A percentile compares a stretch with the other conserved stretches of the same genome.
These are phyloP conservation scores for Neonectria faginata DNA, from an alignment of 2,329 filamentous ascomycete species.

Conservation along the genomic window DNA sequence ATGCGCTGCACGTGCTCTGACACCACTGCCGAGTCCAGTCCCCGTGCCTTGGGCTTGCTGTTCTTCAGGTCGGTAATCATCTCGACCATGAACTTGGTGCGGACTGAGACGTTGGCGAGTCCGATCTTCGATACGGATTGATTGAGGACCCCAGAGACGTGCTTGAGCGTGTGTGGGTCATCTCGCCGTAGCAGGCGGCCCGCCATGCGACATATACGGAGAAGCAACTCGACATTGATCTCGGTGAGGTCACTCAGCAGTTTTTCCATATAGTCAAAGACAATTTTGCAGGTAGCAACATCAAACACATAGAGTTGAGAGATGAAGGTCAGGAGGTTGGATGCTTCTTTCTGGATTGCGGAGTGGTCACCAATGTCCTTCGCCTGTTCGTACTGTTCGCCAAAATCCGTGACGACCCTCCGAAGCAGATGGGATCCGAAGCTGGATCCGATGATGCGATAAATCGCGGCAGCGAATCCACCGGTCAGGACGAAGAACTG, in stretches of 20 bases:
- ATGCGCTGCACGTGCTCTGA: conserved; percentile 88
- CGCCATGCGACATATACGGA: conserved; percentile 84
- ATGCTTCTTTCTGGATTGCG: conserved; percentile 53
- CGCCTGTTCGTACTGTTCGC: conserved; percentile 69
- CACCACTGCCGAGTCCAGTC: conserved; percentile 76
- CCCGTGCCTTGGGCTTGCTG: conserved; percentile 85
- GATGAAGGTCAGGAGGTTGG: conserved; percentile 85
- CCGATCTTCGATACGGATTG: conserved; percentile 76
- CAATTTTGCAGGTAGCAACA: conserved; percentile 81
- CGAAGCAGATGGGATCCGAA: conserved; percentile 91
- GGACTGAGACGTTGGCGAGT: conserved; percentile 79
- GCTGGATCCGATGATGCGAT: conserved; percentile 87
- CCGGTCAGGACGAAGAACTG: conserved; percentile 92
- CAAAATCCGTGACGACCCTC: conserved; percentile 80
- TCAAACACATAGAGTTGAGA: conserved; percentile 94
- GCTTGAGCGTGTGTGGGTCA: conserved; percentile 87
- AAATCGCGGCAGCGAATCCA: conserved; percentile 88
- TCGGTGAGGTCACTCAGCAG: conserved; percentile 83
- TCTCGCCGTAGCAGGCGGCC: conserved; percentile 88
- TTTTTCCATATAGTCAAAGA: conserved; percentile 91
- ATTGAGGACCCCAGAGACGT: conserved; percentile 85
- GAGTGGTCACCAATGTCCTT: conserved; percentile 55
- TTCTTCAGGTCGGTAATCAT: conserved; percentile 95
- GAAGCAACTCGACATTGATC: conserved; percentile 86
- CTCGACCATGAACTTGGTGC: conserved; percentile 98